Base-by-base conservation (phyloP, 768 basidiomycete species). In the Paxillus involutus region DNA sequence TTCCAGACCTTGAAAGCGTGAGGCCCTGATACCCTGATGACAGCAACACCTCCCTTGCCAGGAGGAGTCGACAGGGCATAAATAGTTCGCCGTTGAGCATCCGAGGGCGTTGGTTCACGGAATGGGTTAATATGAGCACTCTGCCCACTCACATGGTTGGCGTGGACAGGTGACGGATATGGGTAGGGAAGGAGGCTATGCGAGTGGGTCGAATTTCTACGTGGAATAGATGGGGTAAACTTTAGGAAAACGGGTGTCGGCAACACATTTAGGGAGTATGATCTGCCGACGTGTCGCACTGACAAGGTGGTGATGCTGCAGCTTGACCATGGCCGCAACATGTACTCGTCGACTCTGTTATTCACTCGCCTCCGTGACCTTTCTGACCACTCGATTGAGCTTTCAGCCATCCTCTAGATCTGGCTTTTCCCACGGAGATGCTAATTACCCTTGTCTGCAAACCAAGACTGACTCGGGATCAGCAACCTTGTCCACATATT, bases 11-110 rank as follows among this genome's bases (percentile, higher is more conserved):
- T 59, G 19, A 78, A 66, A 0, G 85, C 86, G 42, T 83, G 82
- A 1, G 90, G 89, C 0, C 94, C 94, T 2, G 92, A 94, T 9
- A 96, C 74, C 53, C 94, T 80, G 48, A 95, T 73, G 37, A 96
- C 84, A 1, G 86, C 91, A 16, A 96, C 80, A 14, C 93, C 94
- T 4, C 81, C 91, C 57, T 86, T 92, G 1, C 92, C 94, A 3
- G 88, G 84, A 2, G 93, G 90, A 0, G 92, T 94, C 0, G 93
- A 91, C 26, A 94, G 77, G 1, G 93, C 94, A 65, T 89, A 96
- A 44, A 96, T 91, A 3, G 94, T 95, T 21, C 70, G 63, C n/a
- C 78, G 74, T 65, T 91, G 87, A 6, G 85, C 71, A 44, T 78
- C 75, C 11, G 79, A 80, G 41, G 59, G 68, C 0, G 68, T 64